Conservation (phyloP, 2,329 filamentous ascomycete genomes). For the Corinectria fuckeliana region DNA sequence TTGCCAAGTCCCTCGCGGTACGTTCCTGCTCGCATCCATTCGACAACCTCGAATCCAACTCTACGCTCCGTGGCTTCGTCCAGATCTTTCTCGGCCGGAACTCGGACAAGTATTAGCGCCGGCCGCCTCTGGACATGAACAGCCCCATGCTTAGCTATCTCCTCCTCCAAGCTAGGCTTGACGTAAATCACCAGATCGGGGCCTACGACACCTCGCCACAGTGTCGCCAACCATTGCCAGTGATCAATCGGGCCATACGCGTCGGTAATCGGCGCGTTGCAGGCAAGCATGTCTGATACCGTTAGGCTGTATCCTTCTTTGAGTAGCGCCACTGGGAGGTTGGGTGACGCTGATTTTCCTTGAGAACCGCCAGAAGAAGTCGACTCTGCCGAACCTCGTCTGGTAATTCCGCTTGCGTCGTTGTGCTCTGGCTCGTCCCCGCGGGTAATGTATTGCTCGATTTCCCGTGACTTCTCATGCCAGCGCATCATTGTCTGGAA, state of each 20-base stretch:
- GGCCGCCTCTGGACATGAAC: slow-evolving; percentile 64
- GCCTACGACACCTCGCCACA: slow-evolving; percentile 87
- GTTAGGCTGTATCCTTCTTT: slow-evolving; percentile 81
- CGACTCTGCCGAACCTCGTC: slow-evolving; percentile 20
- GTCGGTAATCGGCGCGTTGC: slow-evolving; percentile 75
- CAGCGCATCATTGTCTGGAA: slow-evolving; percentile 73
- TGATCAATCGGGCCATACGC: slow-evolving; percentile 84
- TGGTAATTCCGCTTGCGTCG: slow-evolving; percentile 11
- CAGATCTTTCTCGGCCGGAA: slow-evolving; percentile 52
- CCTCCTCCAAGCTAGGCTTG: slow-evolving; percentile 47
- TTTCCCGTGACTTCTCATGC: slow-evolving; percentile 77
- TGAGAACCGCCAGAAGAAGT: slow-evolving; percentile 1
- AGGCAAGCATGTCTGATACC: slow-evolving; percentile 77
- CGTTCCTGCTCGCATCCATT: slow-evolving; percentile 70
- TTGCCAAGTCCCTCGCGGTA: slow-evolving; percentile 44
- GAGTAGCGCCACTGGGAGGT: slow-evolving; percentile 75
- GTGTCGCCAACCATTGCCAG: slow-evolving; percentile 96
- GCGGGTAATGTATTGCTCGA: slow-evolving; percentile 59
- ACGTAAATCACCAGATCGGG: slow-evolving; percentile 81
- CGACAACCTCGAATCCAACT: slow-evolving; percentile 85
- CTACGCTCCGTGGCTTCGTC: slow-evolving; percentile 75
- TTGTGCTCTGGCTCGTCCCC: slow-evolving; percentile 19
- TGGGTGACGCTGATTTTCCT: slow-evolving; percentile 25
- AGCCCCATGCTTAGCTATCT: slow-evolving; percentile 46
- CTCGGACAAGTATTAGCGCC: slow-evolving; percentile 61